Conservation (phyloP, 23 red algal genomes). For the Agarophyton chilense region DNA sequence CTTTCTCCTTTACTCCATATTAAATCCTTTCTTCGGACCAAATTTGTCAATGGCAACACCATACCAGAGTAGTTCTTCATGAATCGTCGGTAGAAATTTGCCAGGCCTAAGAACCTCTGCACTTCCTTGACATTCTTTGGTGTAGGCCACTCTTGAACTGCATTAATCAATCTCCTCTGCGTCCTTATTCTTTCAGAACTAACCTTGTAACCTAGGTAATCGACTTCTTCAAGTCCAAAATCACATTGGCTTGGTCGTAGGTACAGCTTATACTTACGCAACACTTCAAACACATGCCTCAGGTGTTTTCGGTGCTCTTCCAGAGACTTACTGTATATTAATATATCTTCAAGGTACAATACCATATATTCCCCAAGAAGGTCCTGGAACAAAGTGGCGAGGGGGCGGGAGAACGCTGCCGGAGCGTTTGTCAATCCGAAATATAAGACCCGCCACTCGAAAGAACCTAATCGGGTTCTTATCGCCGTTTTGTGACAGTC, state of each 20-base stretch:
- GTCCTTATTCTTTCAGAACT: background rate
- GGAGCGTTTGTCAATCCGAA: slow-evolving; percentile 4
- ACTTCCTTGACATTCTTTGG: slow-evolving; percentile 6
- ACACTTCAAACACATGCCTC: background rate
- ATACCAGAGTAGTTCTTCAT: slow-evolving; percentile 10
- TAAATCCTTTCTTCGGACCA: background rate
- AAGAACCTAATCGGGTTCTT: slow-evolving; percentile 35
- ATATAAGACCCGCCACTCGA: slow-evolving; percentile 11
- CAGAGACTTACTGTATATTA: slow-evolving; percentile 12
- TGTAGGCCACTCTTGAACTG: background rate
- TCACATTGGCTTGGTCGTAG: background rate
- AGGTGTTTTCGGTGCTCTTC: slow-evolving; percentile 24
- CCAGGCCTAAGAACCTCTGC: slow-evolving; percentile 15
- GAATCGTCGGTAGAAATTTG: background rate
- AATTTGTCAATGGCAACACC: background rate
- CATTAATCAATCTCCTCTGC: background rate
- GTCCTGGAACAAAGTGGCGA: background rate
- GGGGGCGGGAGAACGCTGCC: background rate
- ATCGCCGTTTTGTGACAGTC: slow-evolving; percentile 32
- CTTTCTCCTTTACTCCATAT: background rate
- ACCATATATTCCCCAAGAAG: slow-evolving; percentile 16
- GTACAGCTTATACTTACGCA: background rate
- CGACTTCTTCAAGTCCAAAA: background rate
- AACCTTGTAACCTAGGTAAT: slow-evolving; percentile 12
- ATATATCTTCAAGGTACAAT: slow-evolving; percentile 20